Conservation (phyloP, 75 land plant species). For the Cupressus sempervirens region DNA sequence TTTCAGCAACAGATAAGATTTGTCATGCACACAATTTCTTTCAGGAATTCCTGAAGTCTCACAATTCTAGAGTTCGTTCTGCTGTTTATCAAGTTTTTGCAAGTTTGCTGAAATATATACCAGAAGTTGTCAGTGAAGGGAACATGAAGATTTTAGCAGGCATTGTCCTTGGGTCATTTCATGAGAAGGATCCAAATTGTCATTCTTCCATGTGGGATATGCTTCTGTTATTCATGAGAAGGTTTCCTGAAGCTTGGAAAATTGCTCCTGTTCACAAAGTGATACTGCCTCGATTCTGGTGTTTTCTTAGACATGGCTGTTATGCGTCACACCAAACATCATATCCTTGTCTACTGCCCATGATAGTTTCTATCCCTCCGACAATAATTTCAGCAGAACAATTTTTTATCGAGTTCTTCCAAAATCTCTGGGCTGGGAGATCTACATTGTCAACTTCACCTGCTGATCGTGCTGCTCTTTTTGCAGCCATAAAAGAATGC, state of each 20-base stretch:
- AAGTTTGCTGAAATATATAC: slow-evolving; percentile 63
- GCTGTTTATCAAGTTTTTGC: slow-evolving; percentile 67
- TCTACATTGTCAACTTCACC: slow-evolving; percentile 21
- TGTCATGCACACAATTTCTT: slow-evolving; percentile 61
- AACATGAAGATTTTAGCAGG: slow-evolving; percentile 46
- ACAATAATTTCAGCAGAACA: slow-evolving; percentile 32
- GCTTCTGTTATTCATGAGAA: slow-evolving; percentile 55
- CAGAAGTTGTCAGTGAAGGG: slow-evolving; percentile 50
- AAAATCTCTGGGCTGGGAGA: slow-evolving; percentile 78
- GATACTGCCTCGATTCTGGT: slow-evolving; percentile 68
- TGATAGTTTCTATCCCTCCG: slow-evolving; percentile 65
- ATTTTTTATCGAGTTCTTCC: slow-evolving; percentile 70
- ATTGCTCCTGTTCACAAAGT: slow-evolving; percentile 44
- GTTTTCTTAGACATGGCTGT: slow-evolving; percentile 79
- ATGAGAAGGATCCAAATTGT: slow-evolving; percentile 80
- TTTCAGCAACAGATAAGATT: slow-evolving; percentile 51
- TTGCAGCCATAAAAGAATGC: slow-evolving; percentile 72
- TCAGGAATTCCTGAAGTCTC: slow-evolving; percentile 60
- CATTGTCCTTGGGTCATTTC: slow-evolving; percentile 72
- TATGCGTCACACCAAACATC: slow-evolving; percentile 91
- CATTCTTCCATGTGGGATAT: slow-evolving; percentile 95
- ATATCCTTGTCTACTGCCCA: slow-evolving; percentile 63
- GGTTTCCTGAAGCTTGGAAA: slow-evolving; percentile 72
- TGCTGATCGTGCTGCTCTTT: slow-evolving; percentile 44
- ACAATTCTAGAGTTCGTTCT: slow-evolving; percentile 65